Conservation (phyloP, 306 rosid species). For the Vachellia pachyceras region DNA sequence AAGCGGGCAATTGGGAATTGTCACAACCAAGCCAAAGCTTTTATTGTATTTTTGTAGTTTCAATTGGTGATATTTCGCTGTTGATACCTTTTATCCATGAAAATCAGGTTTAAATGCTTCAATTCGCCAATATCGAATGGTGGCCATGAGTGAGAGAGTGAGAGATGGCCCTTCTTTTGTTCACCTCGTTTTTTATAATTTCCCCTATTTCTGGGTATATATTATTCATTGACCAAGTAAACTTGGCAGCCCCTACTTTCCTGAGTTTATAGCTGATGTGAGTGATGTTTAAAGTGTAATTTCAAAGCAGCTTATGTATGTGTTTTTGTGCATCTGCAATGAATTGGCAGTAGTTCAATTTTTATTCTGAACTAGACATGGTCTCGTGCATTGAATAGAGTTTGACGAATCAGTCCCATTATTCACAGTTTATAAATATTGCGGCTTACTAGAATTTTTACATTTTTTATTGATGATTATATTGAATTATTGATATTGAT, state of each 20-base stretch:
- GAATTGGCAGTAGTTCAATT: neutral
- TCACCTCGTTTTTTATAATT: neutral
- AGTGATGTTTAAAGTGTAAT: neutral
- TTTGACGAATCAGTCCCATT: neutral
- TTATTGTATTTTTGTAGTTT: neutral
- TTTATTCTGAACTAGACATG: constrained; percentile 10
- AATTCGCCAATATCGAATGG: neutral
- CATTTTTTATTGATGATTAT: neutral
- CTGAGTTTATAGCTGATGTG: neutral
- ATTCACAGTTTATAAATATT: too few relatives aligned
- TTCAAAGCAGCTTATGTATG: neutral
- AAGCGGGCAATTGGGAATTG: neutral
- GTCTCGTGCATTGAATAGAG: neutral
- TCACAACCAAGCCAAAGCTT: neutral
- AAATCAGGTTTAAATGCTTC: neutral
- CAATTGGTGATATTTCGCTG: neutral
- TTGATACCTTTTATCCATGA: neutral
- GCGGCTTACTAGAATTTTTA: neutral
- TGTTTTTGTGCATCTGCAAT: constrained; percentile 12
- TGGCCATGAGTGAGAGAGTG: neutral
- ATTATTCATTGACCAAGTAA: neutral
- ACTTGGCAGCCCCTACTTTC: neutral
- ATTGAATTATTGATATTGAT: neutral
- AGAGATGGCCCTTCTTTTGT: neutral
- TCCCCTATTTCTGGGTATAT: neutral